phyloP scores from a whole-genome alignment of 139 green algal genomes.

The Coelastrella sp. region DNA sequence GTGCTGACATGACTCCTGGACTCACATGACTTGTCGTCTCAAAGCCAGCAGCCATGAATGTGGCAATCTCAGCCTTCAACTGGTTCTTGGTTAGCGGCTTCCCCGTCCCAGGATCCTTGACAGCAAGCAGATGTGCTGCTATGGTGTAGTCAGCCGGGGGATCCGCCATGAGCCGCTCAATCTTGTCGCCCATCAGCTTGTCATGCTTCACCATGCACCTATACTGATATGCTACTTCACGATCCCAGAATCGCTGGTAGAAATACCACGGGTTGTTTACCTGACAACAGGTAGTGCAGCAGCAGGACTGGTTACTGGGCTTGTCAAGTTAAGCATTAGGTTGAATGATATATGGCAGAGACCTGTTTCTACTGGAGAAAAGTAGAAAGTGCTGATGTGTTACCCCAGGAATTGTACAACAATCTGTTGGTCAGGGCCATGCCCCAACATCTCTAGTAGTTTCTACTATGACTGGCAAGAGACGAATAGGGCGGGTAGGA shows the following conservation, averaged over 20 bases:
- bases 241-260: conserved; percentile 28
- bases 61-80: conserved; percentile 17
- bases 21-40: conserved; percentile 44
- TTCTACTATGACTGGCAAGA: no score
- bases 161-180: neutral
- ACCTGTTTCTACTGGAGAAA: no score
- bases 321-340: no score
- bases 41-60: conserved; percentile 49
- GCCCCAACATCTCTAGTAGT: no score
- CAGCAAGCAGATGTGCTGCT: conserved; percentile 33
- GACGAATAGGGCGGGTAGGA: no score
- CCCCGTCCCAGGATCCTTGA: conserved; percentile 2
- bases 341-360: no score
- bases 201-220: conserved; percentile 18
- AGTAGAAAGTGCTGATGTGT: no score
- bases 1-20: neutral
- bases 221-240: conserved; percentile 11
- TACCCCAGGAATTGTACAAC: no score
- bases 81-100: neutral
- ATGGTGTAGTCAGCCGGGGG: conserved; percentile 32
- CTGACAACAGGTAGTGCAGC: neutral
- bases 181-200: neutral
- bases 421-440: no score
- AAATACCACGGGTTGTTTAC: conserved; percentile 42
- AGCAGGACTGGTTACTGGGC: no score